Percentiles rank a stretch among this genome's conserved stretches.
Evolutionary conservation across 306 rosid genomes (phyloP).

Genomic region (Citrullus colocynthis): DNA sequence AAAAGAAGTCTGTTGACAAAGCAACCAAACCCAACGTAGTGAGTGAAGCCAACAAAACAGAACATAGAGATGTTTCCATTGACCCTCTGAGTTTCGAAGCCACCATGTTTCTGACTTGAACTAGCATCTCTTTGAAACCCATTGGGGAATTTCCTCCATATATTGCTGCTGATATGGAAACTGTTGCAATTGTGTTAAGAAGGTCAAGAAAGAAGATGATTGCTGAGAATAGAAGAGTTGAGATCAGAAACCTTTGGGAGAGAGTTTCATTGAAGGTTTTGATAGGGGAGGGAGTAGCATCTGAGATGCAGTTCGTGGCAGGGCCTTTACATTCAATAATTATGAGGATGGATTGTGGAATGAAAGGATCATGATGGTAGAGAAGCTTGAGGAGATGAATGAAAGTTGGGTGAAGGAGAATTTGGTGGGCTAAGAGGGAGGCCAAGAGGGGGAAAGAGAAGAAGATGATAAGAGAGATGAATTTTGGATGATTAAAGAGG

Average conservation of each 20-base stretch:
- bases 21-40: constrained; percentile 16
- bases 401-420: constrained; percentile 17
- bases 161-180: constrained; percentile 25
- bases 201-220: constrained; percentile 30
- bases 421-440: constrained; percentile 33
- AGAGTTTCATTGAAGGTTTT: background rate
- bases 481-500: constrained; percentile 29
- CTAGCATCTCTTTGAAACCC: constrained; percentile 27
- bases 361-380: background rate
- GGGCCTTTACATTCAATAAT: background rate
- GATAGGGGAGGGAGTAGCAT: background rate
- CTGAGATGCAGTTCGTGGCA: background rate
- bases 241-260: background rate
- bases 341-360: background rate
- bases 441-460: constrained; percentile 34
- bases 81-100: constrained; percentile 16
- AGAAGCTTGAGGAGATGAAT: constrained; percentile 14
- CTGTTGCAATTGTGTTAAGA: constrained; percentile 14
- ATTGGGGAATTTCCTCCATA: constrained; percentile 10
- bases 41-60: constrained; percentile 17
- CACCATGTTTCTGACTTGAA: constrained; percentile 15
- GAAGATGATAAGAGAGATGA: constrained; percentile 34
- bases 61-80: constrained; percentile 22
- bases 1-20: background rate
- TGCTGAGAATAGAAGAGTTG: background rate